phyloP scores from a whole-genome alignment of 139 green algal genomes.

The Picochlorum sp. region DNA sequence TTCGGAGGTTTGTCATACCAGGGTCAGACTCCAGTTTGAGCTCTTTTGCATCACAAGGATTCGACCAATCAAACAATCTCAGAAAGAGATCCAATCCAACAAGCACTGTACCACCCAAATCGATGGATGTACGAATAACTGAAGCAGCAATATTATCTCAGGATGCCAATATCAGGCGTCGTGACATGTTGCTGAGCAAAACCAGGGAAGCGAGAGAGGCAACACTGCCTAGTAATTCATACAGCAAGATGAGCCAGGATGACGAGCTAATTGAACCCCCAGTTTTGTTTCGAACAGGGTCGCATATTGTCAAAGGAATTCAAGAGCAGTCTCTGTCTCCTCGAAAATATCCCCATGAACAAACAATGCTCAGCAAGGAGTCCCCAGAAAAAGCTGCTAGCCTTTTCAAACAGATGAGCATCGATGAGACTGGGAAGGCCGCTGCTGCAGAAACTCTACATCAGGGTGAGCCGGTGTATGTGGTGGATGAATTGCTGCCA shows the following conservation, averaged over 20 bases:
- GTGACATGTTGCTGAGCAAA: constrained; percentile 3
- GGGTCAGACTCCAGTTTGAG: no score
- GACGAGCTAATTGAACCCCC: constrained; percentile 7
- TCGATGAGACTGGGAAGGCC: not conserved
- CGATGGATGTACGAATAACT: not conserved
- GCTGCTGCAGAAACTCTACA: not conserved
- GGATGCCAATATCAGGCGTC: not conserved
- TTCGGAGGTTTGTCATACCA: no score
- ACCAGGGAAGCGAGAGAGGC: constrained; percentile 1
- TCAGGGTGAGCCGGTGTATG: not conserved
- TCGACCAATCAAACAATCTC: not conserved
- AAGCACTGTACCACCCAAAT: not conserved
- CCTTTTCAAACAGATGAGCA: constrained; percentile 6
- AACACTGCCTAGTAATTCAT: not conserved
- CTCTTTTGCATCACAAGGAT: not conserved
- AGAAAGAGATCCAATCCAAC: constrained; percentile 5
- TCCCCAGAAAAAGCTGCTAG: not conserved
- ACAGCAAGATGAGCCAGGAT: not conserved
- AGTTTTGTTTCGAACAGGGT: not conserved
- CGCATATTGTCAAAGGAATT: constrained; percentile 4
- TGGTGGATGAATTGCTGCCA: not conserved
- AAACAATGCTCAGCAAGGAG: no score
- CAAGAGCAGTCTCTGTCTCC: not conserved
- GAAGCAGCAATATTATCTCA: not conserved
- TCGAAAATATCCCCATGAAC: no score